Conservation (phyloP, 768 basidiomycete genomes). For the Thelephora aurantiotincta region DNA sequence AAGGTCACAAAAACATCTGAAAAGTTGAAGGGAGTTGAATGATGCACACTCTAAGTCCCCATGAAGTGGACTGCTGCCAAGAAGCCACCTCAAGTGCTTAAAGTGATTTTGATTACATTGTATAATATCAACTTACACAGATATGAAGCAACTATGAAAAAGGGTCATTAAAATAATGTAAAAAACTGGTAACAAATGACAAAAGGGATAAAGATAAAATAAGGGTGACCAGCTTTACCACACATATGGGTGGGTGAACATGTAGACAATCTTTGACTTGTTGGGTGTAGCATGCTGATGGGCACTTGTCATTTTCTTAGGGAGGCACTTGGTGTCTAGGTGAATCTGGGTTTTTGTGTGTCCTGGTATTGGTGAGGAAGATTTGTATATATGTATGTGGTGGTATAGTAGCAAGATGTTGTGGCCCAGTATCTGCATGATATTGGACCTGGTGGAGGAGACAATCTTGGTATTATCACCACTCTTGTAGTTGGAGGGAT, state of each 20-base stretch:
- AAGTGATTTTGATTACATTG: too few relatives aligned
- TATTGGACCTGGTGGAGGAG: background rate
- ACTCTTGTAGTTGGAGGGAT: conserved; percentile 14
- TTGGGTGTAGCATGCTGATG: background rate
- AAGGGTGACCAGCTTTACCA: background rate
- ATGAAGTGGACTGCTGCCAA: too few relatives aligned
- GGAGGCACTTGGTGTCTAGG: background rate
- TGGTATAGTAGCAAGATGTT: background rate
- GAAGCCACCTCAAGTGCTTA: too few relatives aligned
- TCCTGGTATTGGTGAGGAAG: background rate
- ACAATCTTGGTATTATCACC: conserved; percentile 10
- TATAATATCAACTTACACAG: too few relatives aligned
- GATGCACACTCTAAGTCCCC: too few relatives aligned
- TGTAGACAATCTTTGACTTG: background rate
- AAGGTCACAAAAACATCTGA: too few relatives aligned
- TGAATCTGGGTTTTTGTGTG: background rate
- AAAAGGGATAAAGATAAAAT: too few relatives aligned
- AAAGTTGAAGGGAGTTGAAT: too few relatives aligned
- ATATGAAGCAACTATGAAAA: too few relatives aligned
- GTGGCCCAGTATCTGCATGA: background rate
- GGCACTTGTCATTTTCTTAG: background rate
- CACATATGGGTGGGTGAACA: background rate
- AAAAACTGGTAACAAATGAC: too few relatives aligned
- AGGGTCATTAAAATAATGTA: too few relatives aligned
- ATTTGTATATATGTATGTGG: background rate